A percentile compares a stretch with the other conserved stretches of the same genome.
phyloP scores from a whole-genome alignment of 2,329 filamentous ascomycete species.

The Magnaporthiopsis poae region DNA sequence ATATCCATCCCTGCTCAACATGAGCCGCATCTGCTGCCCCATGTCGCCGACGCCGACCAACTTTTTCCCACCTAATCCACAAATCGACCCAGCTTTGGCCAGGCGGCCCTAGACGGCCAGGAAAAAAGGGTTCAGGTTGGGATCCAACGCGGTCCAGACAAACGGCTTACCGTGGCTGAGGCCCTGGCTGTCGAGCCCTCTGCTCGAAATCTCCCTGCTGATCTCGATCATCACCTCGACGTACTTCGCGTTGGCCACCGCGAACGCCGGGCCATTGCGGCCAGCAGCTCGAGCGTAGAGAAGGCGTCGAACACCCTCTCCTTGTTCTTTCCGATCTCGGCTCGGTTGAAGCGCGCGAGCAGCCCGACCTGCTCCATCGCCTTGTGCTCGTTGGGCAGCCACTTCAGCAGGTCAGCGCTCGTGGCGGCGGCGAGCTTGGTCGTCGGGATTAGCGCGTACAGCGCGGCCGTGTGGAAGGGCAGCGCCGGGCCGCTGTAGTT shows the following conservation, averaged over 20 bases:
- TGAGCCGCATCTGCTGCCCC: too few relatives aligned
- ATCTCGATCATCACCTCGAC: constrained; percentile 26
- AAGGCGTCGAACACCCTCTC: constrained; percentile 33
- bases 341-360: constrained; percentile 30
- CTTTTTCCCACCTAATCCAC: too few relatives aligned
- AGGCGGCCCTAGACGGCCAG: constrained; percentile 9
- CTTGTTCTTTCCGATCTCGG: constrained; percentile 25
- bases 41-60: too few relatives aligned
- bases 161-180: constrained; percentile 39
- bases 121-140: constrained; percentile 14
- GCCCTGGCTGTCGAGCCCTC: constrained; percentile 32
- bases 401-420: constrained; percentile 21
- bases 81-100: background rate
- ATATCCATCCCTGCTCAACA: background rate
- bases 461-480: constrained; percentile 31
- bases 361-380: constrained; percentile 28
- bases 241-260: constrained; percentile 26
- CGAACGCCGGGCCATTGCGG: constrained; percentile 23
- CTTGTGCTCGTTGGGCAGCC: constrained; percentile 23
- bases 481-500: constrained; percentile 24
- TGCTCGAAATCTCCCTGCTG: constrained; percentile 26
- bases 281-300: constrained; percentile 24
- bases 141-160: constrained; percentile 23
- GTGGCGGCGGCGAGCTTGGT: constrained; percentile 26
- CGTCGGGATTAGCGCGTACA: constrained; percentile 29